A percentile compares a stretch with the other conserved stretches of the same genome.
Conservation (phyloP, 2,329 filamentous ascomycete species). For the Westerdykella ornata region DNA sequence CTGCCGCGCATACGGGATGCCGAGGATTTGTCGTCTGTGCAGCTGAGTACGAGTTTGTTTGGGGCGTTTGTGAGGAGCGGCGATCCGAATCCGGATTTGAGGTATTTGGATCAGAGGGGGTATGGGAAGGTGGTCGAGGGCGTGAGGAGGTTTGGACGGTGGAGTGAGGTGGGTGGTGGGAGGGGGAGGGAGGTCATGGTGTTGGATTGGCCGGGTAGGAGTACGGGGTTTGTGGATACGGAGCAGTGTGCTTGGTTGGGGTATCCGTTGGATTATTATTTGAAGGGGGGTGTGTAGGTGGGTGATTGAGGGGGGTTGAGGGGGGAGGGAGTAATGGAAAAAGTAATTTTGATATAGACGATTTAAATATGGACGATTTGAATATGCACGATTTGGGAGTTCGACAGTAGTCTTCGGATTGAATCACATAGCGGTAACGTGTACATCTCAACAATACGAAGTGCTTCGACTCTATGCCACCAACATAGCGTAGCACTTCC, state of each 20-base stretch:
- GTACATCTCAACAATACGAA: too few relatives aligned
- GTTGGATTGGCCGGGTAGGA: constrained; percentile 44
- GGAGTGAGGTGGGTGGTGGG: constrained; percentile 29
- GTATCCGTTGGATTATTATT: constrained; percentile 29
- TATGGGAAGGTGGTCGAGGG: constrained; percentile 41
- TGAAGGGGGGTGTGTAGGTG: constrained; percentile 18
- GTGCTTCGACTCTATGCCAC: too few relatives aligned
- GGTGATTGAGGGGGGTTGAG: too few relatives aligned
- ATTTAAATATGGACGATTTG: too few relatives aligned
- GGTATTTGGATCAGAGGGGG: constrained; percentile 43
- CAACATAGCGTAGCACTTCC: too few relatives aligned
- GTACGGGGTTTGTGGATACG: constrained; percentile 43
- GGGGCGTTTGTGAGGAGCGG: constrained; percentile 46
- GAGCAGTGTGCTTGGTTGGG: constrained; percentile 44
- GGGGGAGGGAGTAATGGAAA: too few relatives aligned
- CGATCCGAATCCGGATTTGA: constrained; percentile 46
- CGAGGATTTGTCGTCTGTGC: constrained; percentile 44
- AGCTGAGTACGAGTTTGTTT: constrained; percentile 46
- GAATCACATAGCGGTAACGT: too few relatives aligned
- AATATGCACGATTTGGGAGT: too few relatives aligned
- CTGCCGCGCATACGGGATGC: constrained; percentile 45
- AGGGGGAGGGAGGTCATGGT: constrained; percentile 32
- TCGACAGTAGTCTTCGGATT: too few relatives aligned
- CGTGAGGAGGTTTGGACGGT: constrained; percentile 35
- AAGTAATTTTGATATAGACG: too few relatives aligned